Base-by-base conservation (phyloP, 2,329 filamentous ascomycete genomes). In the Paraconiothyrium sp. region DNA sequence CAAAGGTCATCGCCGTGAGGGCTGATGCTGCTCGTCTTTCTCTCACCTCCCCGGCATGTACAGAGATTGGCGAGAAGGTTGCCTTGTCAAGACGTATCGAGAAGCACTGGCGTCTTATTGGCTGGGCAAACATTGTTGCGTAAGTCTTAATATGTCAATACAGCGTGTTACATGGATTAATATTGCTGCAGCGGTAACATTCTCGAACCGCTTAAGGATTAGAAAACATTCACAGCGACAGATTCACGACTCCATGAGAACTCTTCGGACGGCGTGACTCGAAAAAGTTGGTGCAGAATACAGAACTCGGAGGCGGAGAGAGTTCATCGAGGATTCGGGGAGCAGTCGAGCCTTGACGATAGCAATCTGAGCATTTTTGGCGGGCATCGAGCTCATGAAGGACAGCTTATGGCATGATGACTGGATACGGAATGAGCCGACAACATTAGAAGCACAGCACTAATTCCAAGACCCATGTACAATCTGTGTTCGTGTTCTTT, bases 41-140 rank as follows among this genome's bases (percentile, higher is more conserved):
- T 62, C 85, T 99, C 72, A 98, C 94, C 64, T 94, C 89, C 78
- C 94, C 94, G 48, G 95, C 95, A 61, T 99, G 95, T 85, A 99
- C 95, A 54, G 94, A 97, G 79, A 90, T 97, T 76, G 94, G 94
- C 68, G 94, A 99, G 86, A 98, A 99, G 90, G 94, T 99, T 75
- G 95, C 95, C 46, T 86, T 99, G 76, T 93, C 90, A 79, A 88
- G 95, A 83, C 92, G 95, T 89, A 97, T 98, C 75, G 95, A 99
- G 83, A 98, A 98, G 89, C 94, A 97, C 83, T 98, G 94, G 94
- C 92, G 75, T 65, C 72, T 79, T 22, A 80, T 80, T 65, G 78
- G 78, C 41, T 80, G 78, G 78, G 78, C 78, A 51, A 80, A 79
- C 66, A 80, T 80, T 59, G 77, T 79, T 52, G 75, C 78, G 78